Base-by-base conservation (phyloP, 2,329 filamentous ascomycete species). In the Sclerotinia minor region DNA sequence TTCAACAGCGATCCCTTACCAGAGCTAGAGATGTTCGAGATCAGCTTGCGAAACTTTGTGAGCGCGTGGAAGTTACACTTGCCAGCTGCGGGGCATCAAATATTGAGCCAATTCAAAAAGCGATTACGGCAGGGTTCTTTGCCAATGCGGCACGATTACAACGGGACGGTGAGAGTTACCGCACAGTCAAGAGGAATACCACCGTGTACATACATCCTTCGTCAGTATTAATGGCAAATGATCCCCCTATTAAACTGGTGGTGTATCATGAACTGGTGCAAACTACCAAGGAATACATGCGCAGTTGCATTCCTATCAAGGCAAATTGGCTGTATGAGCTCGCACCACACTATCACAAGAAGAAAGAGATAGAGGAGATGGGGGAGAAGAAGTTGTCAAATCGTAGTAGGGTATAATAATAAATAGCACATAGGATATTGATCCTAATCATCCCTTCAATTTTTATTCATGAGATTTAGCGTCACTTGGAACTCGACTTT, bases 271-370 rank as follows among this genome's bases (percentile, higher is more conserved):
- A 95, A 79, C 79, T 94, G 66, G 91, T 94, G 13, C 83, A 92
- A 73, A 94, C 92, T 49, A 90, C 86, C 38, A 96, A 96, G 81
- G 94, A 97, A 82, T 99, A 94, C 78, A 96, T 97, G 89, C 84
- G 94, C 32, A 92, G 87, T 74, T 91, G 91, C 68, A 89, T 97
- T 83, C 93, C 93, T 0, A 86, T 98, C 64, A 89, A 96, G 76
- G 83, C 91, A 0, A 87, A 88, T 76, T 97, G 94, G 94, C 78
- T 99, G 73, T 86, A 88, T 8, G 94, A 98, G 79, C 87, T 95
- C 69, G 95, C 95, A 70, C 94, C 94, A 70, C 95, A 98, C 81
- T 97, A 93, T 76, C 92, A 97, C 78, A 97, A 96, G 81, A 90
- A 91, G 81, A 90, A 92, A 80, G 93, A 97, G 76, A 78, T 97